Evolutionary conservation across 805 yeast genomes (phyloP).

Genomic region (Cyberlindnera mycetangii): DNA sequence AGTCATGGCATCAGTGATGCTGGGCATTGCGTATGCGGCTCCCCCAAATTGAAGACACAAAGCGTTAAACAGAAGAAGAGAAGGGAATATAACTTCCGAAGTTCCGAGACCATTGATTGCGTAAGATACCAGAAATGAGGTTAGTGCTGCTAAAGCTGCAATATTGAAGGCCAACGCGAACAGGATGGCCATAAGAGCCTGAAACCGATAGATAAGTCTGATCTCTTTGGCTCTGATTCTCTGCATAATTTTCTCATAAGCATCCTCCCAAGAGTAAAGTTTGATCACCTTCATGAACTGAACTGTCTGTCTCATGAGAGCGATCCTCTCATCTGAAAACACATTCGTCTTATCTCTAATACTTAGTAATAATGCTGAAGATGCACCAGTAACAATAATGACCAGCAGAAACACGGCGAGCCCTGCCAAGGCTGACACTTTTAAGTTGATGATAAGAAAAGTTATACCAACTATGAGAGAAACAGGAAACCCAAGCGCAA

Average conservation of each 20-base stretch:
- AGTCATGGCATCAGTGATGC: slow-evolving; percentile 57
- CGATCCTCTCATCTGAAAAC: slow-evolving; percentile 61
- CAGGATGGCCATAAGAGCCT: slow-evolving; percentile 51
- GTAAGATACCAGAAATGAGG: slow-evolving; percentile 39
- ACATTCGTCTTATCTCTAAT: slow-evolving; percentile 49
- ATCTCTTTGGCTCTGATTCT: slow-evolving; percentile 57
- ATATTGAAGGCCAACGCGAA: slow-evolving; percentile 48
- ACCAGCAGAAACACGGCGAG: slow-evolving; percentile 43
- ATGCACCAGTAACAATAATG: slow-evolving; percentile 38
- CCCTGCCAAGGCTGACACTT: slow-evolving; percentile 68
- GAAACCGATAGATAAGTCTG: slow-evolving; percentile 50
- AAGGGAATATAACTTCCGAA: slow-evolving; percentile 61
- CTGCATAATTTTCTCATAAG: slow-evolving; percentile 53
- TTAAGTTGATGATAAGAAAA: slow-evolving; percentile 58
- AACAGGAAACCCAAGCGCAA: background rate
- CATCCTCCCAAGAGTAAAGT: slow-evolving; percentile 83
- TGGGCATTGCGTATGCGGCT: slow-evolving; percentile 56
- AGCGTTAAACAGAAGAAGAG: slow-evolving; percentile 62
- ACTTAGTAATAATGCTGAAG: slow-evolving; percentile 42
- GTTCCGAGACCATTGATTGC: slow-evolving; percentile 40
- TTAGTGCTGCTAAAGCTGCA: slow-evolving; percentile 54
- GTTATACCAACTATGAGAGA: slow-evolving; percentile 59
- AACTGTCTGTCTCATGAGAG: slow-evolving; percentile 54
- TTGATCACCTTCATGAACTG: slow-evolving; percentile 65
- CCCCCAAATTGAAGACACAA: slow-evolving; percentile 53